Base-by-base conservation (phyloP, 805 yeast genomes). In the Yamadazyma paraphyllophila region DNA sequence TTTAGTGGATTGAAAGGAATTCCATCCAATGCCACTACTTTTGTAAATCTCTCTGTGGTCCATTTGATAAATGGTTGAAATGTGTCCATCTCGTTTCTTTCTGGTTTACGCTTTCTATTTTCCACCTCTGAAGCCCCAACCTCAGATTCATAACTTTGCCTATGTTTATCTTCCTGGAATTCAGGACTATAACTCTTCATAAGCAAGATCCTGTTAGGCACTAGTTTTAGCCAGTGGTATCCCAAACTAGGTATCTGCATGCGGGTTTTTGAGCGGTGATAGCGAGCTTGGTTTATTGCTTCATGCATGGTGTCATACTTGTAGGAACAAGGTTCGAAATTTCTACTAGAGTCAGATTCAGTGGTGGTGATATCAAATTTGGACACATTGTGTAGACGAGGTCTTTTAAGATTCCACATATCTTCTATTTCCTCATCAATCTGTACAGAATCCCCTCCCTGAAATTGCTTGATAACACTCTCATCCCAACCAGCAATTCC, bases 401-500 rank as follows among this genome's bases (percentile, higher is more conserved):
- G 39, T 25, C 32, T 25, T 25, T 37, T 37, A 17, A n/a, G n/a
- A 6, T 2, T 3, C 12, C 31, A 30, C 10, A 31, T n/a, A 16
- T 20, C n/a, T 4, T n/a, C 26, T 16, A 29, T 6, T 8, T 35
- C 30, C 20, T 27, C 41, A 11, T 10, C 29, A 4, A 11, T 11
- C 20, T 25, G 10, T 30, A 2, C 20, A 5, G 24, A 14, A 20
- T 30, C 15, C 12, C 24, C 42, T 25, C 17, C 35, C 29, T 54
- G 59, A 39, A 46, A 52, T 8, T 41, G 39, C 30, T 35, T 43
- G 7, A 74, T 69, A 14, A 66, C 59, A 1, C 65, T 62, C 46
- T 68, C 67, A 49, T 79, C 82, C 96, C 96, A 89, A 0, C 96
- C 96, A 15, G 81, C 74, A 37, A 80, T 66, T 77, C 85, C 81